Evolutionary conservation across 371 early-diverging fungal species (phyloP), one percentile per base, ranked within the genome.

Genomic region (Haplosporangium sp.): DNA sequence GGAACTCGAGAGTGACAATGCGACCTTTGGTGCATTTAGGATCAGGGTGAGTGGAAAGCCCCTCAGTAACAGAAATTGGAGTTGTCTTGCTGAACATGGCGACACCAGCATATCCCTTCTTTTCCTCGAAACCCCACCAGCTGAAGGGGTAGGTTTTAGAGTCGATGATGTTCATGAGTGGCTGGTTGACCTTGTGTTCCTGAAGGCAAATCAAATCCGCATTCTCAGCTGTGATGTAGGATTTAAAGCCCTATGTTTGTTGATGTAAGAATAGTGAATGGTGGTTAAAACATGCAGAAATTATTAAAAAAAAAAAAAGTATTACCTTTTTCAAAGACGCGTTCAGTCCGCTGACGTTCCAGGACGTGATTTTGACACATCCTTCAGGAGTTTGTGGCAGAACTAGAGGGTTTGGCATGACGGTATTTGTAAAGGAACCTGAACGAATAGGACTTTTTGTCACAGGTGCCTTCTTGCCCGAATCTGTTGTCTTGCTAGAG

Each of bases 61-160:
- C 94, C 69, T 89, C 92, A 5, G 71, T 82, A 39, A 92, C 89
- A 10, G 70, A 58, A n/a, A 88, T 44, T 8, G 97, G 97, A 74
- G 92, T 89, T 60, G 87, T 78, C 83, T 95, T 96, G 27, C 94
- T 92, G 65, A 96, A 91, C 35, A 96, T 77, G 4, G 92, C 95
- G 4, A 89, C 88, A 5, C 97, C 97, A 38, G 93, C 87, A 77
- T 96, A 95, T 9, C 95, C 96, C 83, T 96, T 96, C 65, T 94
- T 95, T 38, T 88, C 88, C 58, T 84, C 83, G 65, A 86, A 86
- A 38, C 87, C 84, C 93, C 92, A 92, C 67, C 91, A 93, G 65
- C 90, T 87, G 86, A 91, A 90, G 57, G 91, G 93, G 77, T 93
- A 95, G 37, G 82, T 78, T 67, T 88, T 85, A 45, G 88, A 85